Evolutionary conservation across 495 filamentous ascomycete species (phyloP), one percentile per base, ranked within the genome.

Genomic region (Lentithecium fluviatile): DNA sequence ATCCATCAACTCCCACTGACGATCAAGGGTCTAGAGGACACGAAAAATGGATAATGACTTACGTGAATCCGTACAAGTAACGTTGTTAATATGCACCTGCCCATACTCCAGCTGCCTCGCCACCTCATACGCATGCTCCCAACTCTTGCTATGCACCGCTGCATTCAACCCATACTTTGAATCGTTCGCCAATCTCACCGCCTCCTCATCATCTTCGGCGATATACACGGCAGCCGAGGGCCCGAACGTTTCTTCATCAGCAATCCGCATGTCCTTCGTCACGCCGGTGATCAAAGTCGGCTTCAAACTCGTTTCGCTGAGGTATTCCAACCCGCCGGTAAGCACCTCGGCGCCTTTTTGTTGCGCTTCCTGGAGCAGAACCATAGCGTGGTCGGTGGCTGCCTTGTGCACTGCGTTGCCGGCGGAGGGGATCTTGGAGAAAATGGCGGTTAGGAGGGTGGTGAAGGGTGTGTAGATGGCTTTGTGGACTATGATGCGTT

Each of bases 401-500:
- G 72, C 76, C 10, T 56, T 36, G 45, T 61, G 71, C 51, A 87
- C 91, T 32, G 80, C 73, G 23, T 88, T 85, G 2, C 79, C 80
- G 1, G 76, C 75, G 0, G 75, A 48, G 53, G 82, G 82, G 13
- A 70, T 47, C n/a, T 64, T 66, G 20, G 57, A 38, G 23, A 64
- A 32, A 0, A 66, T 65, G 8, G 17, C 56, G 50, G 82, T 78
- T 2, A 91, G 71, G 62, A 82, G 78, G 46, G 75, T 70, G 49
- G 82, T 80, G 71, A 95, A 96, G 43, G 80, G 69, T 13, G 79
- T 78, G 17, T 43, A 81, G 80, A 95, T 73, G 17, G 80, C 77
- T 38, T 82, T 81, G 70, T 95, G 88, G 26, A 95, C 88, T 21
- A 96, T 74, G 69, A 96, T 88, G 26, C 87, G 83, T 76, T 96